Percentiles rank a stretch among this genome's conserved stretches.
Evolutionary conservation across 2,329 filamentous ascomycete species (phyloP).

Genomic region (Calonectria montana): DNA sequence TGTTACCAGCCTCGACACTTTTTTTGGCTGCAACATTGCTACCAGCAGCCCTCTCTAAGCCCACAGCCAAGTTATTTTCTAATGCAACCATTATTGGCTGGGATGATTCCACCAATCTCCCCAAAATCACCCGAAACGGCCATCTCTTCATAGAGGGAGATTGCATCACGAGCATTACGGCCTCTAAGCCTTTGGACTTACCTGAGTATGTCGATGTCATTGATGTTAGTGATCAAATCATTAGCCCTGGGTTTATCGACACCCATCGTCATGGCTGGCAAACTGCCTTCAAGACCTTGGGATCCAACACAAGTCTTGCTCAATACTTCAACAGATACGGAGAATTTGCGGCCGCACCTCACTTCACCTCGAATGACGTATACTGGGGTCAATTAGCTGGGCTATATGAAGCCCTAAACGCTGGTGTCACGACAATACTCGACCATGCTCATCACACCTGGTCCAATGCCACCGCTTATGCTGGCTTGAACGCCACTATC

Average conservation of each 20-base stretch:
- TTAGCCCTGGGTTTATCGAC: conserved; percentile 67
- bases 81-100: not conserved
- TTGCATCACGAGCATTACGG: not conserved
- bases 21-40: not conserved
- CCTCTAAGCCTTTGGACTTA: not conserved
- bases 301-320: conserved; percentile 60
- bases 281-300: conserved; percentile 64
- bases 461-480: conserved; percentile 53
- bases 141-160: not conserved
- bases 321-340: conserved; percentile 60
- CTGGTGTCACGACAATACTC: conserved; percentile 63
- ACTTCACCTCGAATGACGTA: conserved; percentile 56
- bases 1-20: not conserved
- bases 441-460: conserved; percentile 65
- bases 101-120: not conserved
- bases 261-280: conserved; percentile 69
- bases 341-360: conserved; percentile 43
- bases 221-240: conserved; percentile 62
- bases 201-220: conserved; percentile 42
- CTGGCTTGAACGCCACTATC: conserved; percentile 58
- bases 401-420: conserved; percentile 62
- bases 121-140: not conserved
- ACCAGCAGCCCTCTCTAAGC: not conserved
- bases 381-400: conserved; percentile 60
- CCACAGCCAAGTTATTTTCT: not conserved